Evolutionary conservation across 106 monocot genomes (phyloP).

Genomic region (Dioscorea dumetorum): DNA sequence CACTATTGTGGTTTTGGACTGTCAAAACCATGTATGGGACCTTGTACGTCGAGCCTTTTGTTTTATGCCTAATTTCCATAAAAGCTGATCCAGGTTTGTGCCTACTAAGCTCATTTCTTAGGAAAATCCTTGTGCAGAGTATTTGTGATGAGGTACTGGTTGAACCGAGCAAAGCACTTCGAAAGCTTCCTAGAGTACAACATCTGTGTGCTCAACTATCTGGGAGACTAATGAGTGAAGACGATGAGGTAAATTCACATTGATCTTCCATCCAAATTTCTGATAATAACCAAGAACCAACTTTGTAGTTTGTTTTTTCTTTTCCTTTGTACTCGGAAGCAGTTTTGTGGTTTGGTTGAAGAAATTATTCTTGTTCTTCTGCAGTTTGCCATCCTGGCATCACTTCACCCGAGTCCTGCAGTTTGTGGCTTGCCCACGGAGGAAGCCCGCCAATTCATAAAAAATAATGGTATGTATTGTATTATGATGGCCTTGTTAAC

Average conservation of each 20-base stretch:
- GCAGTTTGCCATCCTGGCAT: slow-evolving; percentile 73
- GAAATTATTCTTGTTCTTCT: neutral
- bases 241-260: slow-evolving; percentile 58
- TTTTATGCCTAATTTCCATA: neutral
- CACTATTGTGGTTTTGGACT: neutral
- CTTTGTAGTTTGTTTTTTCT: too few relatives aligned
- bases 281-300: too few relatives aligned
- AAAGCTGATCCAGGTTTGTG: neutral
- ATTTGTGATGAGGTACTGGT: slow-evolving; percentile 63
- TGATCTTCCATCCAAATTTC: too few relatives aligned
- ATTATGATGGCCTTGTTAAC: neutral
- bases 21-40: neutral
- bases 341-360: too few relatives aligned
- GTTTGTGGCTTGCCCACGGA: slow-evolving; percentile 86
- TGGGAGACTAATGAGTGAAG: slow-evolving; percentile 63
- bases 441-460: slow-evolving; percentile 64
- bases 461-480: slow-evolving; percentile 60
- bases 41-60: neutral
- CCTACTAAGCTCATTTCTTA: neutral
- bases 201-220: slow-evolving; percentile 72
- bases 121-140: slow-evolving; percentile 26
- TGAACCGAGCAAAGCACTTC: slow-evolving; percentile 55
- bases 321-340: too few relatives aligned
- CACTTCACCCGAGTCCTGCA: slow-evolving; percentile 87
- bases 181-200: slow-evolving; percentile 92